Evolutionary conservation across 192 early-diverging fungal genomes (phyloP), one percentile per base, ranked within the genome.

Genomic region (Gonapodya prolifera): DNA sequence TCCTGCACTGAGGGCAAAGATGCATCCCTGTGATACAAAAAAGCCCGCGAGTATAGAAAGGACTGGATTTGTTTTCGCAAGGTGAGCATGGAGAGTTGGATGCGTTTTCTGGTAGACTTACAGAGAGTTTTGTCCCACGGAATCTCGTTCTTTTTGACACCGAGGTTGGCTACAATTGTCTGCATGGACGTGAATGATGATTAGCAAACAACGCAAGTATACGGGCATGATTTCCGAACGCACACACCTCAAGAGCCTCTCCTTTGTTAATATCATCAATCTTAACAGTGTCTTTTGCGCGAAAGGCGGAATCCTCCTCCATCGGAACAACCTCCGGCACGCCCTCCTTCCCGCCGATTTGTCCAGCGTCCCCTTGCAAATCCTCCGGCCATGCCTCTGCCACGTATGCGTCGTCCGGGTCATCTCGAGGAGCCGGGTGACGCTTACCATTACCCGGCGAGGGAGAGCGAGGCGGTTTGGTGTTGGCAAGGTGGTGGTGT

Each of bases 1-100:
- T n/a, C 34, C 81, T 30, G 79, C 36, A 36, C 33, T 45, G 31
- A 78, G 69, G 23, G 81, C 79, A 78, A 80, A 82, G 18, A 32
- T 8, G 71, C 28, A 18, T 18, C 71, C 71, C 28, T 32, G 32
- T 2, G 32, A 73, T 2, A 32, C 32, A 29, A 73, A 73, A 29
- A 73, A 73, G 71, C 71, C 71, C 18, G 71, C 71, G 18, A 73
- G 71, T 8, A 32, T 8, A 8, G 8, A 2, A 8, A 73, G 71
- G 31, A 73, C 18, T 61, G 8, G 45, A 23, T 16, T 61, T 61
- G 23, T n/a, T n/a, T n/a, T n/a, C n/a, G n/a, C n/a, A 23, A 23
- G 23, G 45, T 16, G 45, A 61, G 45, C 45, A 23, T 16, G 45
- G 45, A 61, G 45, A 23, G 45, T 23, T 8, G 45, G 8, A 61